Evolutionary conservation across 257 asterid genomes (phyloP), one percentile per base, ranked within the genome.

Genomic region (Scutellaria baicalensis): DNA sequence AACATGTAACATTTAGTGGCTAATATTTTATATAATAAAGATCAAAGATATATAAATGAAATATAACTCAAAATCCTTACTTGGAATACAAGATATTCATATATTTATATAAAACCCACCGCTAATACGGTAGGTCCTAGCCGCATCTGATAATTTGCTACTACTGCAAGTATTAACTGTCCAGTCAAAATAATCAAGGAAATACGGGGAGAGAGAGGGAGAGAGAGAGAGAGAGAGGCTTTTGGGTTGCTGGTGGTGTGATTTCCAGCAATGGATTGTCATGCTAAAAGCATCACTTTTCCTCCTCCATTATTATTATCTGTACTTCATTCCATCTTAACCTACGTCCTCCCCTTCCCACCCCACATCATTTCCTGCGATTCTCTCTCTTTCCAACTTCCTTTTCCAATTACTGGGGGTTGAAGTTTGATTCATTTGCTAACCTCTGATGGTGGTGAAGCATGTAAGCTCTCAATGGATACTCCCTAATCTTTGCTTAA

Each of bases 201-300:
- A 6, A 49, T 6, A 23, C 0, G 17, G 23, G 6, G 14, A 38
- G 57, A 39, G 47, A 4, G 57, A 36, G 36, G 5, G 7, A 62
- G 59, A 31, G n/a, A 18, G 47, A 71, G 51, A 66, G 52, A 27
- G 61, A 44, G 40, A 49, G 51, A 20, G 59, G 56, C 56, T 68
- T 73, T 80, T 76, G 75, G 79, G 75, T 68, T 69, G 65, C 75
- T 82, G 80, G 74, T 61, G 35, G 80, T 69, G 72, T 64, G 69
- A 69, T 70, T 81, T 77, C 83, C 89, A 75, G 83, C 87, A 65
- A 83, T 78, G 86, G 81, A 72, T 45, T 78, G 78, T 78, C 83
- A 82, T 85, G 84, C 85, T 62, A 80, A 83, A 85, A 72, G 82
- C 76, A 59, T 36, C 31, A 66, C 81, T 68, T 85, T 78, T 75